Evolutionary conservation across 2,329 filamentous ascomycete genomes (phyloP).

Genomic region (Botryotinia narcissicola): DNA sequence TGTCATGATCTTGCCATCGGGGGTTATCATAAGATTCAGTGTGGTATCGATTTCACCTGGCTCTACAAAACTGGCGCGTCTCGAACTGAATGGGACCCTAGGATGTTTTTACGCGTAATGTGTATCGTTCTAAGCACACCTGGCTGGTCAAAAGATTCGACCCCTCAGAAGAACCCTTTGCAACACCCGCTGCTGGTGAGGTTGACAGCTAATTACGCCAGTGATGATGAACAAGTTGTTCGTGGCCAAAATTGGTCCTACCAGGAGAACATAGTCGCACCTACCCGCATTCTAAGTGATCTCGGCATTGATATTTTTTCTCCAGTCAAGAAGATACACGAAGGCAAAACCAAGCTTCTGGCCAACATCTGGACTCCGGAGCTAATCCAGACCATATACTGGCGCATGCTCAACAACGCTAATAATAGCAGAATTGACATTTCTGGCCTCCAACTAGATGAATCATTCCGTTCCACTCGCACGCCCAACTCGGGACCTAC

Average conservation of each 20-base stretch:
- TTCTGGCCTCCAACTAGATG: not conserved
- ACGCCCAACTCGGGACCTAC: not conserved
- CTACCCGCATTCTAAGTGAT: conserved; percentile 27
- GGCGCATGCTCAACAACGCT: conserved; percentile 35
- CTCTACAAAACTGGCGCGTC: conserved; percentile 22
- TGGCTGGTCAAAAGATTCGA: not conserved
- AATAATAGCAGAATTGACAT: conserved; percentile 24
- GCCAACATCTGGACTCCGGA: conserved; percentile 27
- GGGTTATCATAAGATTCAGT: conserved; percentile 32
- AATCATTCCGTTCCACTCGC: not conserved
- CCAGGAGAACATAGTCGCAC: conserved; percentile 32
- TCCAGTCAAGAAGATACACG: not conserved
- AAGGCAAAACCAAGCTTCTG: not conserved
- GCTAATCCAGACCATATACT: conserved; percentile 34
- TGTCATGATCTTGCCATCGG: conserved; percentile 28
- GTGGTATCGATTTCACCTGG: conserved; percentile 31
- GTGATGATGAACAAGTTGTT: conserved; percentile 7
- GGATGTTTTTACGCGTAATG: conserved; percentile 30
- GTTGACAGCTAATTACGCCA: conserved; percentile 32
- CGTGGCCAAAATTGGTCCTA: conserved; percentile 27
- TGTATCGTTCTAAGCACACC: conserved; percentile 29
- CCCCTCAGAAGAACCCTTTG: conserved; percentile 25
- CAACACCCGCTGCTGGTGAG: conserved; percentile 30
- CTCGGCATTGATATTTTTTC: conserved; percentile 34
- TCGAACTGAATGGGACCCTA: conserved; percentile 24